Percentiles rank a stretch among this genome's conserved stretches.
phyloP scores from a whole-genome alignment of 2,329 filamentous ascomycete genomes.

The Beauveria asiatica region DNA sequence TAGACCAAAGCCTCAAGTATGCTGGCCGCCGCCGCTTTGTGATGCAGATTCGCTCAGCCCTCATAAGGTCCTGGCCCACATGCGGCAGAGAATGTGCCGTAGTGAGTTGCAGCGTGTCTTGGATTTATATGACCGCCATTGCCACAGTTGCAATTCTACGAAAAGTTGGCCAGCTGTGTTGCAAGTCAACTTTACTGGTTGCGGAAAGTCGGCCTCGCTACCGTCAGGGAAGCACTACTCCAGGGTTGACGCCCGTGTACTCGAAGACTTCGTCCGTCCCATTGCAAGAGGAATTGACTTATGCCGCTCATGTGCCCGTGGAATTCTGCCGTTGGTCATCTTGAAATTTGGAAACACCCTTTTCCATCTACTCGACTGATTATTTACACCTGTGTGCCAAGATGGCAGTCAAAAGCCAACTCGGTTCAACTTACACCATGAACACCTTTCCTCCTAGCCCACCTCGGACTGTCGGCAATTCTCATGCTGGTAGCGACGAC shows the following conservation, averaged over 20 bases:
- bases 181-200: neutral
- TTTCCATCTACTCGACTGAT: neutral
- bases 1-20: neutral
- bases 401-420: neutral
- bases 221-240: neutral
- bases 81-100: slow-evolving; percentile 4
- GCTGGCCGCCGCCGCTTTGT: neutral
- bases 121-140: neutral
- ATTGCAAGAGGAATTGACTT: neutral
- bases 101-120: slow-evolving; percentile 3
- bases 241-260: neutral
- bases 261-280: neutral
- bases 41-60: neutral
- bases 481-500: slow-evolving; percentile 26
- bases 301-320: neutral
- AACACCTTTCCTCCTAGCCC: slow-evolving; percentile 7
- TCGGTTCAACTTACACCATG: neutral
- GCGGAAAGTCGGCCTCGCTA: neutral
- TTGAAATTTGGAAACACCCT: neutral
- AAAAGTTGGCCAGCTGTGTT: neutral
- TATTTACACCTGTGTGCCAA: neutral
- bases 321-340: neutral
- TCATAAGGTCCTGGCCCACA: neutral
- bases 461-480: slow-evolving; percentile 17
- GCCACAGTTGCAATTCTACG: neutral